Base-by-base conservation (phyloP, 1,284 basidiomycete species). In the Chalciporus sp. region DNA sequence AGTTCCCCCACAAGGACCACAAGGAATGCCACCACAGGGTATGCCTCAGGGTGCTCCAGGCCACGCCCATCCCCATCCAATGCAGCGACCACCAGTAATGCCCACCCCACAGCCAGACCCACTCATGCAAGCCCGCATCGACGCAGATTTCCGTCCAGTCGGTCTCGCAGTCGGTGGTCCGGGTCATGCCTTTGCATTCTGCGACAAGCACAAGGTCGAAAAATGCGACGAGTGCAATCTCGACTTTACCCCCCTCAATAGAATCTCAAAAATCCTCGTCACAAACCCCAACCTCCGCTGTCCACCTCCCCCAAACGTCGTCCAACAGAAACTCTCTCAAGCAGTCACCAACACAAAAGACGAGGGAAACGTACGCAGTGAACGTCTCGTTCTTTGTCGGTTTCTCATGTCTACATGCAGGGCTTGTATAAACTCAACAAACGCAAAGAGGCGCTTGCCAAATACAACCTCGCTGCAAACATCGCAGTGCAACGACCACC, bases 401-500 rank as follows among this genome's bases (percentile, higher is more conserved):
- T 57, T 16, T 35, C 44, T 58, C 48, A 61, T 57, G 35, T 54
- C 26, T 14, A 40, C 53, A 44, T 58, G 1, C 65, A 94, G 93
- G 75, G 77, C 37, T 74, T 88, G 4, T 97, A 92, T 78, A 94
- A 94, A 73, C 64, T 75, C 28, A 80, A 81, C n/a, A 79, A 92
- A 59, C 85, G 86, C 67, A 75, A 74, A n/a, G 79, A 84, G 40
- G 94, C 96, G 1, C 83, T 97, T 59, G 78, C 85, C 61, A 83
- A 87, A 51, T 99, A 98, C 75, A 90, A 88, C 19, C 82, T 88
- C 64, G 94, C 94, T 35, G 85, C 92, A 28, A 84, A 84, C 63
- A 81, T 95, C 48, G 94, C 95, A 1, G 76, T 87, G 0, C 88
- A 90, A 56, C 83, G 96, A 35, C 90, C 94, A 10, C 86, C 93